Evolutionary conservation across 2,329 filamentous ascomycete genomes (phyloP), one percentile per base, ranked within the genome.

Genomic region (Aspergillus fructus): DNA sequence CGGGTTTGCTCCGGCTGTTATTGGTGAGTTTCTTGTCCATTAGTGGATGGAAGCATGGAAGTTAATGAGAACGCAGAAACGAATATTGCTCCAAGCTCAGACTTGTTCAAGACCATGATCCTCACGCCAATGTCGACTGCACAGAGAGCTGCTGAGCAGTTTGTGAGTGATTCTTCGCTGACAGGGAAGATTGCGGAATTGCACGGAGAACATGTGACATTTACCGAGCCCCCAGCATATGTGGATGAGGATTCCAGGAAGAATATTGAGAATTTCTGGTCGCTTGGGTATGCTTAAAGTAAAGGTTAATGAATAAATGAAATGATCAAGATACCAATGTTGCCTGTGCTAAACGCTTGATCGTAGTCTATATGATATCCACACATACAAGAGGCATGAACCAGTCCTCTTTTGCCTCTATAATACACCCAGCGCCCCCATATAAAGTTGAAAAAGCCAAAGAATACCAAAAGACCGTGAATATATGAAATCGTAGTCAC

Each of bases 41-140:
- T 30, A 5, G 3, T 13, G 5, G 24, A 17, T 33, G 15, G 37
- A 24, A 41, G 3, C 21, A 13, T 11, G 5, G 23, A 21, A 5
- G n/a, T 9, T 42, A 17, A 42, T 19, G 2, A 5, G 8, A 17
- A 11, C 12, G 19, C 23, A 81, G 76, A 79, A 62, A 78, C 79
- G 1, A 80, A 79, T 41, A 78, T 80, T 55, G 75, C 77, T 1
- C 77, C 81, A 0, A 68, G 68, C 53, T 71, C 75, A 37, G 72
- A 72, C 0, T 65, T 83, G 8, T 81, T 82, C 64, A 70, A 76
- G 21, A 65, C 71, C 5, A 83, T 84, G 81, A 66, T 77, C 5
- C 48, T 82, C 19, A 84, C 81, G 5, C 81, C 81, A 3, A 81
- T 81, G 74, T 72, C 73, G 3, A 83, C 81, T 0, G 73, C 81